Evolutionary conservation across 805 yeast species (phyloP), one percentile per base, ranked within the genome.

Genomic region (Cyberlindnera amylophila): DNA sequence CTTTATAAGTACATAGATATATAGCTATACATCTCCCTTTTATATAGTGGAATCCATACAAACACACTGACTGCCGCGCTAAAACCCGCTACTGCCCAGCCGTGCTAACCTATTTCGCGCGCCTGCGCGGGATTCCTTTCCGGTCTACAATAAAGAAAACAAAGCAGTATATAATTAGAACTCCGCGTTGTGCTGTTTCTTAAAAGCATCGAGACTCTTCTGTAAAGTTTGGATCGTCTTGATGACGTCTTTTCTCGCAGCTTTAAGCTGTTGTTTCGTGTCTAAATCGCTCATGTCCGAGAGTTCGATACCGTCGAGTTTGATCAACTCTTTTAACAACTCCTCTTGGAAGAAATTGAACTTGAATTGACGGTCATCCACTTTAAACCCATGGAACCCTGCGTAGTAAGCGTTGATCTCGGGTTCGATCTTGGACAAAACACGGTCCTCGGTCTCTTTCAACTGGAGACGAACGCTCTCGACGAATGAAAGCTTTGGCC

Each of bases 321-420:
- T 76, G 70, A 85, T 71, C 50, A 84, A 61, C 48, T 81, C 70
- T 57, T 83, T 82, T 59, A 85, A 66, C 33, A 85, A 63, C 71
- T 74, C 74, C 59, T 85, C 95, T 53, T 80, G 82, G 58, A 69
- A 79, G 57, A 70, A 84, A 39, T 74, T 72, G 51, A 69, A 72
- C 54, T 75, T 73, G 58, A 77, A 82, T 44, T 62, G 47, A 42
- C 24, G 36, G 26, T 57, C 59, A 4, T 55, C 56, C 2, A n/a
- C 24, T 13, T 41, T 44, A 18, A 45, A n/a, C 8, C 19, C 33
- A 2, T 18, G 40, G 28, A 36, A 46, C 12, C 30, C 37, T 8
- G 27, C 45, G 21, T 36, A 41, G 32, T 47, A 49, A n/a, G 38
- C 24, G 21, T 40, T 18, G 32, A 45, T 29, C 13, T 21, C 42